A percentile compares a stretch with the other conserved stretches of the same genome.
These are phyloP conservation scores for Fusarium cicatricum DNA, from an alignment of 2,329 filamentous ascomycete species.

Conservation along the genomic window DNA sequence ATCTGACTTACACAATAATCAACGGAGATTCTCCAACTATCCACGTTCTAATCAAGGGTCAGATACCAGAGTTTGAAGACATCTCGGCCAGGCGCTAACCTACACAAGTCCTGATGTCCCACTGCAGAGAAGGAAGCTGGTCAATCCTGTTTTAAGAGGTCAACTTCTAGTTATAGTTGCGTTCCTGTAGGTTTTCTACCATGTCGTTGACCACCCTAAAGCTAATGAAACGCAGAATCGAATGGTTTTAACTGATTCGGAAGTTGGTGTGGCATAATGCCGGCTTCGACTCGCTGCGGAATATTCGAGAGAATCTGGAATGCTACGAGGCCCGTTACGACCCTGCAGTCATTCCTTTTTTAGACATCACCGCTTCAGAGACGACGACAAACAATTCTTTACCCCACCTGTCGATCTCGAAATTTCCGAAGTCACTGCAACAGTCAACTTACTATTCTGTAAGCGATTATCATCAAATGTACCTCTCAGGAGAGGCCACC, in stretches of 20 bases:
- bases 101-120: not conserved
- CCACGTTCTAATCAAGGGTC: conserved; percentile 12
- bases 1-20: too few relatives aligned
- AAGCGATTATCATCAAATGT: conserved; percentile 55
- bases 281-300: conserved; percentile 65
- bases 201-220: rapidly evolving
- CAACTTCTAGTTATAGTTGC: not conserved
- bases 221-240: conserved; percentile 15
- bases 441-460: conserved; percentile 55
- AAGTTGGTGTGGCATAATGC: conserved; percentile 63
- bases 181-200: conserved; percentile 10
- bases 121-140: conserved; percentile 1
- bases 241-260: conserved; percentile 29
- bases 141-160: conserved; percentile 7
- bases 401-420: too few relatives aligned
- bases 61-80: not conserved
- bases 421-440: not conserved
- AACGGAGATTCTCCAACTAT: conserved; percentile 4
- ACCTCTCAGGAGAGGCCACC: conserved; percentile 53
- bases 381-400: too few relatives aligned
- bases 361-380: conserved; percentile 52
- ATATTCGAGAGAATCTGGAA: conserved; percentile 59
- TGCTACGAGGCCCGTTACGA: conserved; percentile 58
- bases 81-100: not conserved
- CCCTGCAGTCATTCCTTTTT: conserved; percentile 54